Percentiles rank a stretch among this genome's conserved stretches.
Conservation (phyloP, 345 rosid genomes). For the Salix dunnii region DNA sequence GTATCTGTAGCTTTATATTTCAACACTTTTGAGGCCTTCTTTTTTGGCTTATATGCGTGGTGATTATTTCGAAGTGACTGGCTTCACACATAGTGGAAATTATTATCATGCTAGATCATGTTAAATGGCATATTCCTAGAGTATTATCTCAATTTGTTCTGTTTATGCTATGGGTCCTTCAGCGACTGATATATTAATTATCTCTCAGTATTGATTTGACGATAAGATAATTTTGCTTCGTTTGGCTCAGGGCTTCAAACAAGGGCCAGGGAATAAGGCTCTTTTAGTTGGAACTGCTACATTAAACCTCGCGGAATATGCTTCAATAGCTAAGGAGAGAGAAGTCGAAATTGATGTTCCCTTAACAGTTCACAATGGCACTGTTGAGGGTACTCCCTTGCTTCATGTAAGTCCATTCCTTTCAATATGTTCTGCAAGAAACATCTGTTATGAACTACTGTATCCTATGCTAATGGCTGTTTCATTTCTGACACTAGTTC, state of each 20-base stretch:
- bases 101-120: constrained; percentile 8
- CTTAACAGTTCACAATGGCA: constrained; percentile 33
- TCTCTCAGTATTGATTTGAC: not conserved
- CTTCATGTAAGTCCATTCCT: constrained; percentile 31
- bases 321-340: constrained; percentile 42
- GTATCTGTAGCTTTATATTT: not conserved
- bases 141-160: not conserved
- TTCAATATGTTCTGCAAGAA: not conserved
- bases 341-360: constrained; percentile 55
- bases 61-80: not conserved
- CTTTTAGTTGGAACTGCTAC: constrained; percentile 50
- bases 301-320: constrained; percentile 66
- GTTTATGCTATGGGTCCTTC: not conserved
- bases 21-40: not conserved
- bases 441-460: not conserved
- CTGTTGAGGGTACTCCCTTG: constrained; percentile 39
- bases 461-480: not conserved
- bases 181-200: not conserved
- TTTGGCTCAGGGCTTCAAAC: constrained; percentile 39
- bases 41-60: not conserved
- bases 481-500: constrained; percentile 16
- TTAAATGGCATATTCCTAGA: constrained; percentile 10
- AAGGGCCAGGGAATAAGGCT: constrained; percentile 48
- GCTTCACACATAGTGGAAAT: constrained; percentile 11
- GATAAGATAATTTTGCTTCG: not conserved